Conservation (phyloP, 2,329 filamentous ascomycete genomes). For the Xylaria arbuscula region DNA sequence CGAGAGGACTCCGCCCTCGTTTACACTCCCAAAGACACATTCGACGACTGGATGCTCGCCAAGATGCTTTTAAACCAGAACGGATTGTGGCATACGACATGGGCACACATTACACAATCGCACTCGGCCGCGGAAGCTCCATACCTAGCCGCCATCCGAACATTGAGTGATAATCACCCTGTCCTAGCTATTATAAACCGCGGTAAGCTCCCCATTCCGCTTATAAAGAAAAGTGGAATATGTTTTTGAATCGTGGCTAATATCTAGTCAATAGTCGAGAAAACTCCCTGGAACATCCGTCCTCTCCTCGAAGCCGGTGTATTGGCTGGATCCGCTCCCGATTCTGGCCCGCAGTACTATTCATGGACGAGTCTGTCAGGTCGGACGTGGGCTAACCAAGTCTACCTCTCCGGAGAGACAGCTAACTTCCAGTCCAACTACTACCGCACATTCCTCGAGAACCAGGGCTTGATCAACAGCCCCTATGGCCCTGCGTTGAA, state of each 20-base stretch:
- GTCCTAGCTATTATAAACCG: conserved; percentile 54
- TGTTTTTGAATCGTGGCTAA: conserved; percentile 14
- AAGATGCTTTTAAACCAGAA: conserved; percentile 63
- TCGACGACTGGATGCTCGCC: conserved; percentile 62
- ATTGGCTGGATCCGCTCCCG: conserved; percentile 47
- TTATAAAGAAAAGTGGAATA: not conserved
- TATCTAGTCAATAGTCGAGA: conserved; percentile 44
- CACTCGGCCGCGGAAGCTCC: conserved; percentile 58
- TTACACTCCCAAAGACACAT: conserved; percentile 59
- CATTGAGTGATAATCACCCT: conserved; percentile 59
- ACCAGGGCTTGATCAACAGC: conserved; percentile 55
- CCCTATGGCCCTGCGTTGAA: conserved; percentile 52
- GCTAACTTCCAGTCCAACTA: conserved; percentile 36
- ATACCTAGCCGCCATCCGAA: conserved; percentile 59
- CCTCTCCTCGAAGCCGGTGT: conserved; percentile 45
- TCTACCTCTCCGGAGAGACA: conserved; percentile 32
- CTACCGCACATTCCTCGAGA: conserved; percentile 35
- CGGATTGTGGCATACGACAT: conserved; percentile 59
- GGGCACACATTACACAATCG: conserved; percentile 57
- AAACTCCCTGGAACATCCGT: conserved; percentile 49
- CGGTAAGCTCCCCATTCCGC: conserved; percentile 42
- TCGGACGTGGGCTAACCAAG: conserved; percentile 42
- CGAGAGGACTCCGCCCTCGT: conserved; percentile 52
- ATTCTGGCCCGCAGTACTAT: conserved; percentile 49
- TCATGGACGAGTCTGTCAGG: conserved; percentile 48